These are phyloP conservation scores for Dactylellina drechsleri DNA, from an alignment of 2,329 filamentous ascomycete species.

Conservation along the genomic window DNA sequence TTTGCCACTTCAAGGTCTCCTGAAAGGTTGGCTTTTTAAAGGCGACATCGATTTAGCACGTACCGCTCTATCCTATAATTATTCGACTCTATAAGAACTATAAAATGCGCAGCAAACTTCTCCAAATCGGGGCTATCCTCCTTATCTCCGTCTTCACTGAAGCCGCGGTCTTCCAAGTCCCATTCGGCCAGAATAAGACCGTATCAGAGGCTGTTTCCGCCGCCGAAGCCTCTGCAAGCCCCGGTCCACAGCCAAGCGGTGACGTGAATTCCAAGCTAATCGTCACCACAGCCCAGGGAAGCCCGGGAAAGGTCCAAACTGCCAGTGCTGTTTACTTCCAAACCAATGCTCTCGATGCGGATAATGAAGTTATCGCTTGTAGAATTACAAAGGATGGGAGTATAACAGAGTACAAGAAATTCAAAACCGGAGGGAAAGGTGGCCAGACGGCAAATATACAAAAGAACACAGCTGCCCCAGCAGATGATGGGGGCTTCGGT, in stretches of 20 bases:
- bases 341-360: constrained; percentile 23
- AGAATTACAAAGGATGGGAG: constrained; percentile 30
- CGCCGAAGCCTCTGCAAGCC: not conserved
- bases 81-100: constrained; percentile 1
- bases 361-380: constrained; percentile 38
- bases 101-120: constrained; percentile 33
- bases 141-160: constrained; percentile 22
- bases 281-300: too few species aligned
- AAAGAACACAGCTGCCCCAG: not conserved
- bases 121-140: constrained; percentile 7
- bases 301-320: not conserved
- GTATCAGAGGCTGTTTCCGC: too few species aligned
- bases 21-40: constrained; percentile 8
- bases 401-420: constrained; percentile 8
- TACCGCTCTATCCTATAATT: constrained; percentile 5
- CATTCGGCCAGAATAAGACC: constrained; percentile 10
- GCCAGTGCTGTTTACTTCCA: constrained; percentile 39
- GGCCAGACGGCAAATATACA: constrained; percentile 12
- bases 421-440: constrained; percentile 41
- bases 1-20: not conserved
- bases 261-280: not conserved
- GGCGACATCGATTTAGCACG: too few species aligned
- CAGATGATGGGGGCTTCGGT: not conserved
- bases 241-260: not conserved
- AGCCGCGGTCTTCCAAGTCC: constrained; percentile 23